Conservation (phyloP, 805 yeast species). For the Candida odintsovae region DNA sequence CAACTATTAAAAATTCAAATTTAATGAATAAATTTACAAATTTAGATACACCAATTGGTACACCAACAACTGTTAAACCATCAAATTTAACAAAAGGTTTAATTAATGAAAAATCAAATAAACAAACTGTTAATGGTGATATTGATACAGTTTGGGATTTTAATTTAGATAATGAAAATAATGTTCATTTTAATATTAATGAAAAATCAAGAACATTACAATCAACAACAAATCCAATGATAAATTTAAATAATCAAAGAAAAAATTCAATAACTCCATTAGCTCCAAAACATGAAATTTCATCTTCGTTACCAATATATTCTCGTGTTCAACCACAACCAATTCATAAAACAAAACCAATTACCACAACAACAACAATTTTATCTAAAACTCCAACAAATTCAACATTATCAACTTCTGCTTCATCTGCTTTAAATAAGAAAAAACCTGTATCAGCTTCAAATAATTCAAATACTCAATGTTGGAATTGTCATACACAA, state of each 20-base stretch:
- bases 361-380: not conserved
- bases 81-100: constrained; percentile 20
- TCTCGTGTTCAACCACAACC: constrained; percentile 6
- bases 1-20: not conserved
- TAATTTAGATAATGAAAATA: constrained; percentile 24
- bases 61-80: constrained; percentile 8
- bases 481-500: constrained; percentile 84
- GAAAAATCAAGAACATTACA: constrained; percentile 13
- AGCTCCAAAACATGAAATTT: not conserved
- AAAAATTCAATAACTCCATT: not conserved
- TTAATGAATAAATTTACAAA: not conserved
- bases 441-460: constrained; percentile 18
- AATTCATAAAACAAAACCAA: constrained; percentile 6
- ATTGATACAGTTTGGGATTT: constrained; percentile 35
- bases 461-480: constrained; percentile 30
- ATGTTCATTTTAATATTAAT: constrained; percentile 9
- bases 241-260: not conserved
- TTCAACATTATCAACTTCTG: constrained; percentile 17
- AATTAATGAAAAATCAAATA: constrained; percentile 2
- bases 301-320: not conserved
- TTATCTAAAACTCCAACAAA: constrained; percentile 10
- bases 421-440: constrained; percentile 15
- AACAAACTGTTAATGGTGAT: constrained; percentile 34
- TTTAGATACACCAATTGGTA: constrained; percentile 1
- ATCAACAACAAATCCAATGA: not conserved